phyloP scores from a whole-genome alignment of 1,284 basidiomycete genomes.

The Ceratorhiza oryzae-sativae region DNA sequence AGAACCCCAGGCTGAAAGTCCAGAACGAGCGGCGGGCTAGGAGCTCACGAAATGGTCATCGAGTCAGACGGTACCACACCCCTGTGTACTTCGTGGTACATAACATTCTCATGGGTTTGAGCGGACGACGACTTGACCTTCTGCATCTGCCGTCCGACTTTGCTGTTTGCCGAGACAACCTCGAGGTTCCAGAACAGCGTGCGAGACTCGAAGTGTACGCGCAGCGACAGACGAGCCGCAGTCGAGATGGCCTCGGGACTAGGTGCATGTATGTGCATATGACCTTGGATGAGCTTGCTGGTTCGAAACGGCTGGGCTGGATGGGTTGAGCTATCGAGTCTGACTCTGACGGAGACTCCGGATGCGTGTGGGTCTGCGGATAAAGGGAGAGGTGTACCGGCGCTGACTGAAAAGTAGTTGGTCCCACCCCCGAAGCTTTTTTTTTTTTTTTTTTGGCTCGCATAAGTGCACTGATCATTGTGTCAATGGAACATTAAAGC shows the following conservation, averaged over 20 bases:
- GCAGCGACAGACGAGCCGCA: constrained; percentile 2
- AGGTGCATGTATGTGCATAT: constrained; percentile 17
- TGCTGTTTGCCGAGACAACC: not conserved
- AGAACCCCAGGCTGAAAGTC: not conserved
- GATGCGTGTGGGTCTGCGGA: constrained; percentile 21
- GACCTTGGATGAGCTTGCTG: constrained; percentile 16
- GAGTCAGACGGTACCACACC: not conserved
- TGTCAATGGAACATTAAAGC: too few relatives aligned
- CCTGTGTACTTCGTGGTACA: constrained; percentile 25
- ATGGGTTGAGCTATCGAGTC: constrained; percentile 16
- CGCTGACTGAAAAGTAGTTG: constrained; percentile 30
- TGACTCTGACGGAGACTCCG: constrained; percentile 13
- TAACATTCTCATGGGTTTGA: constrained; percentile 11
- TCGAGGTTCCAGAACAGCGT: constrained; percentile 28
- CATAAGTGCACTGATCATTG: too few relatives aligned
- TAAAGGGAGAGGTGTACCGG: constrained; percentile 12
- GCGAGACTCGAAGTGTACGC: constrained; percentile 30
- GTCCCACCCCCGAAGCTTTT: constrained; percentile 16
- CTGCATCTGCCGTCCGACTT: not conserved
- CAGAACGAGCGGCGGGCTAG: not conserved
- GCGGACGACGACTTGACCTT: not conserved
- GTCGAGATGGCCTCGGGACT: not conserved
- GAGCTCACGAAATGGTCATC: constrained; percentile 5
- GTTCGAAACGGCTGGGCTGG: constrained; percentile 8
- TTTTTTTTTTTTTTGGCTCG: too few relatives aligned